phyloP scores from a whole-genome alignment of 225 moss, liverwort and hornwort genomes.

The Bryum argenteum region DNA sequence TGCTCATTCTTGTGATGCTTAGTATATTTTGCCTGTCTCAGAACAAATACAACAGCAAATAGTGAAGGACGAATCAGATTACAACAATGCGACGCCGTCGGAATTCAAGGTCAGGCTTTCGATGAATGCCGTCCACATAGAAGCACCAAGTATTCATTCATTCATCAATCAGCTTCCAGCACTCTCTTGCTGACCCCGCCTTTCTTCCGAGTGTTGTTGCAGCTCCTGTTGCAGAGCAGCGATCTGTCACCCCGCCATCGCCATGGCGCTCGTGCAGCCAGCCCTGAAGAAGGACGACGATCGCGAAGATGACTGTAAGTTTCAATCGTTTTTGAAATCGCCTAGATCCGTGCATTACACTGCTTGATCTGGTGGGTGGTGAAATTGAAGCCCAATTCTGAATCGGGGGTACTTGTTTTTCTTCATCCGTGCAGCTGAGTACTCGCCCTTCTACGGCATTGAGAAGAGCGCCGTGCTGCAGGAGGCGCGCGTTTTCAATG shows the following conservation, averaged over 20 bases:
- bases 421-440: slow-evolving; percentile 54
- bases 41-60: too few species aligned
- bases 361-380: slow-evolving; percentile 28
- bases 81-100: too few species aligned
- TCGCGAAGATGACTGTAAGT: slow-evolving; percentile 76
- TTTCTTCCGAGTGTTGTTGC: too few species aligned
- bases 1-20: too few species aligned
- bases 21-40: too few species aligned
- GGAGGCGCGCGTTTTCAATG: slow-evolving; percentile 89
- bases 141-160: too few species aligned
- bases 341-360: slow-evolving; percentile 18
- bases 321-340: not conserved
- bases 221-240: not conserved
- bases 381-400: not conserved
- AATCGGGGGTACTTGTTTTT: not conserved
- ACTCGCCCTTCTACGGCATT: slow-evolving; percentile 82
- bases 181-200: too few species aligned
- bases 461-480: slow-evolving; percentile 87
- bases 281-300: slow-evolving; percentile 86
- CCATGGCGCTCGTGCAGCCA: slow-evolving; percentile 80
- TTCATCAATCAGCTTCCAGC: too few species aligned
- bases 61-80: too few species aligned
- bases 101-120: too few species aligned
- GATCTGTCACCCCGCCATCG: slow-evolving; percentile 24
- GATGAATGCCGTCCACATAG: too few species aligned